Conservation (phyloP, 2,329 filamentous ascomycete genomes). For the Colletotrichum endophyticum region DNA sequence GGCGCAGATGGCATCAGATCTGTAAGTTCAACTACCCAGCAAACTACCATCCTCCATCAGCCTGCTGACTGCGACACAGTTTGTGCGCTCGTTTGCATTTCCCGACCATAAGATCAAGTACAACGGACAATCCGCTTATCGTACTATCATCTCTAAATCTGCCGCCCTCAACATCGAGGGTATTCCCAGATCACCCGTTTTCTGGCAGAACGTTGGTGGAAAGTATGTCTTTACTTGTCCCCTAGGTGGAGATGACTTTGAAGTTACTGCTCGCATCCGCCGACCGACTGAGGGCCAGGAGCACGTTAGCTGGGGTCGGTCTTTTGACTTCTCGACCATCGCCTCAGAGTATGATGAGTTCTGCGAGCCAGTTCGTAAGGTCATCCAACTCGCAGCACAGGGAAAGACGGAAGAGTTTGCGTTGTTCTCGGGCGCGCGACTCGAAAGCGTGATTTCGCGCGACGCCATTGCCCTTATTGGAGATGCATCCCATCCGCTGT, state of each 20-base stretch:
- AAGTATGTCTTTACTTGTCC: slow-evolving; percentile 38
- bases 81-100: slow-evolving; percentile 44
- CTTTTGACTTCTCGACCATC: slow-evolving; percentile 23
- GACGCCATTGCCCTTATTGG: slow-evolving; percentile 51
- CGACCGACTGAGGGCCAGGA: slow-evolving; percentile 26
- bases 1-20: slow-evolving; percentile 60
- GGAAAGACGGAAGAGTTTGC: slow-evolving; percentile 31
- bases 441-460: slow-evolving; percentile 28
- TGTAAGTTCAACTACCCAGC: slow-evolving; percentile 26
- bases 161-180: slow-evolving; percentile 31
- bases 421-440: slow-evolving; percentile 32
- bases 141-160: slow-evolving; percentile 31
- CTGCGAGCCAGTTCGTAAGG: slow-evolving; percentile 31
- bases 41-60: fast-evolving
- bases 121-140: slow-evolving; percentile 39
- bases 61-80: slow-evolving; percentile 24
- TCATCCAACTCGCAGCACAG: slow-evolving; percentile 30
- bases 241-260: slow-evolving; percentile 35
- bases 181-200: slow-evolving; percentile 30
- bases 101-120: slow-evolving; percentile 49
- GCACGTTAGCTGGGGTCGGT: slow-evolving; percentile 34
- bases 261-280: slow-evolving; percentile 32
- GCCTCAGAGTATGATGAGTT: slow-evolving; percentile 31
- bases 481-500: slow-evolving; percentile 60
- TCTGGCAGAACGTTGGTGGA: slow-evolving; percentile 35